Percentiles rank a stretch among this genome's conserved stretches.
Evolutionary conservation across 176 grass and related monocot genomes (phyloP).

Genomic region (Eremochloa ophiuroides): DNA sequence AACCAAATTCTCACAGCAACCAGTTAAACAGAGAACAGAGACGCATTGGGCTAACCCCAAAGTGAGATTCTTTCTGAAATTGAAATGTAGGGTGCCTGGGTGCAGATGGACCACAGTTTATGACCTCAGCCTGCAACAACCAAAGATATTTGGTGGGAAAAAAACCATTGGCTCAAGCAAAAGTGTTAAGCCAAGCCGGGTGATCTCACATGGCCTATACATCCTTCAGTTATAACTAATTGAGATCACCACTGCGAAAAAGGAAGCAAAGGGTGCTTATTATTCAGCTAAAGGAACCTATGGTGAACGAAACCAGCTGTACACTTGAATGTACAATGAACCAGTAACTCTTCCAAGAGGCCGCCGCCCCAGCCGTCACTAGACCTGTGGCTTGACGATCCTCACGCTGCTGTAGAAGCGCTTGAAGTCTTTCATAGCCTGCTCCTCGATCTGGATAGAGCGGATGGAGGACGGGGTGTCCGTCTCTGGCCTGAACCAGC

Average conservation of each 20-base stretch:
- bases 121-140: conserved; percentile 15
- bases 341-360: conserved; percentile 7
- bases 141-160: conserved; percentile 35
- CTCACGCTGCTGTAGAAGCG: conserved; percentile 96
- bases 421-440: conserved; percentile 93
- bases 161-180: conserved; percentile 1
- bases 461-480: conserved; percentile 85
- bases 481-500: conserved; percentile 88
- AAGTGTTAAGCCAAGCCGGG: conserved; percentile 21
- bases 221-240: conserved; percentile 23
- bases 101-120: conserved; percentile 21
- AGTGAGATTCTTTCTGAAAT: not conserved
- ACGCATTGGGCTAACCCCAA: not conserved
- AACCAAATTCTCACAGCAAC: conserved; percentile 1
- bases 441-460: conserved; percentile 96
- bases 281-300: conserved; percentile 29
- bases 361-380: not conserved
- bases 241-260: conserved; percentile 22
- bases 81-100: not conserved
- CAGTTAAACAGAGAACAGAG: not conserved
- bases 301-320: conserved; percentile 32
- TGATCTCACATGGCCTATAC: conserved; percentile 38
- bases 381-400: conserved; percentile 70
- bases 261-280: conserved; percentile 11
- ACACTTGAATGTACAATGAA: conserved; percentile 65